Percentiles rank a stretch among this genome's conserved stretches.
phyloP scores from a whole-genome alignment of 257 asterid species.

The Capsicum pubescens region DNA sequence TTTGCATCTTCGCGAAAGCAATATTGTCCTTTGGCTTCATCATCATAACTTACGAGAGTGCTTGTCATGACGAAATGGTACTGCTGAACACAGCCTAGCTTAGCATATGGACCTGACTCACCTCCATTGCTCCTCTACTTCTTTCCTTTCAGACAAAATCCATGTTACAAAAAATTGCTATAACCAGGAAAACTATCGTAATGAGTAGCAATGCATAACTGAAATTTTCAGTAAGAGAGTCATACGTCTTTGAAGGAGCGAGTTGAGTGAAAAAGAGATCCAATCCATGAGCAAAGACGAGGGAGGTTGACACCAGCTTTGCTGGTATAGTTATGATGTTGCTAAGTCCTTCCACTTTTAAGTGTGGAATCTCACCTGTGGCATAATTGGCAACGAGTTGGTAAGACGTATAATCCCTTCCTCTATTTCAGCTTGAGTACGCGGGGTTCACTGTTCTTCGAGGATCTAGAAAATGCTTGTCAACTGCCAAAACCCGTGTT shows the following conservation, averaged over 20 bases:
- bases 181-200: conserved; percentile 73
- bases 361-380: conserved; percentile 65
- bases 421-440: conserved; percentile 91
- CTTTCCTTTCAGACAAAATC: conserved; percentile 89
- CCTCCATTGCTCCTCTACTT: conserved; percentile 81
- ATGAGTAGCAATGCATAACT: conserved; percentile 80
- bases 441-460: conserved; percentile 84
- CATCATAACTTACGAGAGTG: too few species aligned
- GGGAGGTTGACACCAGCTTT: conserved; percentile 91
- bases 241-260: conserved; percentile 89
- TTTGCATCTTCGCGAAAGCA: not conserved
- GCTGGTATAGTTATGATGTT: conserved; percentile 77
- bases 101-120: conserved; percentile 32
- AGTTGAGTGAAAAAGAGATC: conserved; percentile 90
- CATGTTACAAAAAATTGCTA: conserved; percentile 79
- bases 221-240: conserved; percentile 88
- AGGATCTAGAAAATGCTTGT: conserved; percentile 25
- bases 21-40: not conserved
- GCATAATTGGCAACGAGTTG: conserved; percentile 88
- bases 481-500: too few species aligned
- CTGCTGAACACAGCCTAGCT: too few species aligned
- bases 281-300: conserved; percentile 86
- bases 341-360: conserved; percentile 75
- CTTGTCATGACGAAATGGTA: too few species aligned
- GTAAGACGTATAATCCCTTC: conserved; percentile 98